Evolutionary conservation across 2,329 filamentous ascomycete genomes (phyloP).

Genomic region (Plenodomus biglobosus): DNA sequence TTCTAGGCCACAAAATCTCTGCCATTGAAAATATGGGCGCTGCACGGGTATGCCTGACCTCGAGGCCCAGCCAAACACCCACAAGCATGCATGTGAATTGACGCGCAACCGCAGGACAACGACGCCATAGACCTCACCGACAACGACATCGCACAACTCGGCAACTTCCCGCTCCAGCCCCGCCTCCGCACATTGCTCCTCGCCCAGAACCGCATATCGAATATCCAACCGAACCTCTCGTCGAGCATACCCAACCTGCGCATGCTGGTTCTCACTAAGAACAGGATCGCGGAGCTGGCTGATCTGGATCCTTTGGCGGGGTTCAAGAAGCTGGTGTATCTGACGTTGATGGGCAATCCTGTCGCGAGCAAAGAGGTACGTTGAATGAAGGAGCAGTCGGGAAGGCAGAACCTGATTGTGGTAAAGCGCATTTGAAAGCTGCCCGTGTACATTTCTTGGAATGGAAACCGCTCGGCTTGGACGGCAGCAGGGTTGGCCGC

Average conservation of each 20-base stretch:
- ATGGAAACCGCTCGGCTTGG: background rate
- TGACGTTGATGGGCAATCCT: slow-evolving; percentile 84
- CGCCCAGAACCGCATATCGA: slow-evolving; percentile 82
- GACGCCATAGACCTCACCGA: slow-evolving; percentile 98
- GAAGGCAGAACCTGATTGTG: slow-evolving; percentile 15
- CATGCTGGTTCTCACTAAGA: slow-evolving; percentile 80
- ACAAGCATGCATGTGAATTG: background rate
- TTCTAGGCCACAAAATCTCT: slow-evolving; percentile 94
- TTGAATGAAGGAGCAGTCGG: slow-evolving; percentile 3
- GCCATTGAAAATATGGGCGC: slow-evolving; percentile 97
- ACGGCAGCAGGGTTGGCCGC: background rate
- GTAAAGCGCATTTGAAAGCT: slow-evolving; percentile 17
- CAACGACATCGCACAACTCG: slow-evolving; percentile 88
- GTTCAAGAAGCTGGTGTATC: slow-evolving; percentile 71
- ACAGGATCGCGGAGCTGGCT: slow-evolving; percentile 78
- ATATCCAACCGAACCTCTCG: slow-evolving; percentile 74
- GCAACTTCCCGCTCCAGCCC: slow-evolving; percentile 90
- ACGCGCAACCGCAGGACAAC: slow-evolving; percentile 65
- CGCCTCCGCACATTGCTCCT: slow-evolving; percentile 85
- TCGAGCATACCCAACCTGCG: slow-evolving; percentile 78
- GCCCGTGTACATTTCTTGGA: background rate
- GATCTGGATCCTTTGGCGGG: slow-evolving; percentile 79
- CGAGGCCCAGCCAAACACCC: background rate
- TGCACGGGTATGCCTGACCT: slow-evolving; percentile 69
- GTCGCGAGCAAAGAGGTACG: slow-evolving; percentile 86